These are phyloP conservation scores for Pyrenula aspistea DNA, from an alignment of 495 filamentous ascomycete species.

Conservation along the genomic window DNA sequence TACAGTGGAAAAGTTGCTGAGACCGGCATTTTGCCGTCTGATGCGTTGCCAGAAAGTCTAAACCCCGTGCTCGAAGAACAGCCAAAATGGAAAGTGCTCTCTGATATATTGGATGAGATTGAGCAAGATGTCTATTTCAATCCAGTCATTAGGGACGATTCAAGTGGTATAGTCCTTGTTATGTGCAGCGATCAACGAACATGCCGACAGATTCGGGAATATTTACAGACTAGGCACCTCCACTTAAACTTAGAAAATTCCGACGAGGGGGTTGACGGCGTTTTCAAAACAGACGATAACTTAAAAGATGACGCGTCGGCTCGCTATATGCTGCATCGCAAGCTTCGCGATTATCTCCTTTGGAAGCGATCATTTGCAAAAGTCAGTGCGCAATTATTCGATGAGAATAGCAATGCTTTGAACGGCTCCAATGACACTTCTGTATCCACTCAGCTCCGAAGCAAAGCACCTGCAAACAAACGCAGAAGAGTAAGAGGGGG, in stretches of 20 bases:
- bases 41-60: slow-evolving; percentile 52
- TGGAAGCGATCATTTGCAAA: slow-evolving; percentile 89
- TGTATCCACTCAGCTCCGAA: slow-evolving; percentile 29
- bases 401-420: slow-evolving; percentile 70
- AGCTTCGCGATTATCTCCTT: slow-evolving; percentile 74
- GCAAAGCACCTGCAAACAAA: slow-evolving; percentile 71
- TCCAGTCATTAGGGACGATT: slow-evolving; percentile 61
- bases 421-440: slow-evolving; percentile 31
- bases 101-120: slow-evolving; percentile 84
- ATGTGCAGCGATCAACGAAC: slow-evolving; percentile 90
- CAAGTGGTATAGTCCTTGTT: slow-evolving; percentile 79
- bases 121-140: slow-evolving; percentile 85
- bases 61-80: slow-evolving; percentile 85
- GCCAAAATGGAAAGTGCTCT: slow-evolving; percentile 83
- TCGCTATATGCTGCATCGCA: slow-evolving; percentile 77
- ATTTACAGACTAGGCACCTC: slow-evolving; percentile 83
- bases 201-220: slow-evolving; percentile 82
- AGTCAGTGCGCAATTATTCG: slow-evolving; percentile 60
- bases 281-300: slow-evolving; percentile 19
- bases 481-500: slow-evolving; percentile 78
- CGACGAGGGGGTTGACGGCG: slow-evolving; percentile 12
- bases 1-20: slow-evolving; percentile 58
- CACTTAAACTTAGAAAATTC: slow-evolving; percentile 31
- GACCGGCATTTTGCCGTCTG: slow-evolving; percentile 21
- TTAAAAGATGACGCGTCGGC: slow-evolving; percentile 38